phyloP scores from a whole-genome alignment of 129 eudicot genomes.

The Saposhnikovia divaricata region DNA sequence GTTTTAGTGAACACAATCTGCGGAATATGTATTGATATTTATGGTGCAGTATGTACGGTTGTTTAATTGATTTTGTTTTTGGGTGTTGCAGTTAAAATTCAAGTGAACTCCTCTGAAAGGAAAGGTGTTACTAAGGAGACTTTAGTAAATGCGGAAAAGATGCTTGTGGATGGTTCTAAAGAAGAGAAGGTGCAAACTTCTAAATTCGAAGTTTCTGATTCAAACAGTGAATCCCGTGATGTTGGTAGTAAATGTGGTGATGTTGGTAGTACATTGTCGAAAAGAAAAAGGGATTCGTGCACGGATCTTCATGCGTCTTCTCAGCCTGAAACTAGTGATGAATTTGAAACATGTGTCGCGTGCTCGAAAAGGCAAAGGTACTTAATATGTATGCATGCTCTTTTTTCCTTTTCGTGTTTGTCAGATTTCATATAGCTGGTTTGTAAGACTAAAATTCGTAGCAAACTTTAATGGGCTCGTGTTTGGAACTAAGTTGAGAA shows the following conservation, averaged over 20 bases:
- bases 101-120: not conserved
- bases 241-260: slow-evolving; percentile 11
- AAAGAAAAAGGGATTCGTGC: slow-evolving; percentile 9
- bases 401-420: not conserved
- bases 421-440: not conserved
- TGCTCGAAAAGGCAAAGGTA: slow-evolving; percentile 44
- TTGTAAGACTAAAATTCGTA: not conserved
- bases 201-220: not conserved
- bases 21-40: not conserved
- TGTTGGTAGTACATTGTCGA: not conserved
- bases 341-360: slow-evolving; percentile 17
- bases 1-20: not conserved
- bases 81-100: slow-evolving; percentile 3
- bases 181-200: not conserved
- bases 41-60: not conserved
- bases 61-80: not conserved
- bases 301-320: not conserved
- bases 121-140: slow-evolving; percentile 2
- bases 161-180: slow-evolving; percentile 8
- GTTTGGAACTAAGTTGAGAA: too few species aligned
- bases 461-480: not conserved
- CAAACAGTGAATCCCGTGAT: not conserved
- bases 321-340: slow-evolving; percentile 13
- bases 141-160: slow-evolving; percentile 4
- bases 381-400: not conserved